A percentile compares a stretch with the other conserved stretches of the same genome.
Conservation (phyloP, 495 filamentous ascomycete species). For the Aspergillus sclerotiicarbonarius region DNA sequence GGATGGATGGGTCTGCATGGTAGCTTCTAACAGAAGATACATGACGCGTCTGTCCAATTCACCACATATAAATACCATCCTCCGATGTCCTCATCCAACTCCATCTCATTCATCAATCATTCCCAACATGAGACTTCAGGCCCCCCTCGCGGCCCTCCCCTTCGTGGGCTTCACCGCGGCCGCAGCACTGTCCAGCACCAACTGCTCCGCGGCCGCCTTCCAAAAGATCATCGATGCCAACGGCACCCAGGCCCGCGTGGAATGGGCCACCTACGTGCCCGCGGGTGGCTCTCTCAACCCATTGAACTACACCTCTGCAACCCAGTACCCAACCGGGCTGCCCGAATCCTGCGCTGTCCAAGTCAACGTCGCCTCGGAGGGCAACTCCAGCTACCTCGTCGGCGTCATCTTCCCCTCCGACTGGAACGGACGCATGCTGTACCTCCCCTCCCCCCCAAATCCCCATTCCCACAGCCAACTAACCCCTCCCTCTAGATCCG, state of each 20-base stretch:
- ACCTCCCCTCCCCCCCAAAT: constrained; percentile 26
- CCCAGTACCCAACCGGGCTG: constrained; percentile 42
- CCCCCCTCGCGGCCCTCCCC: not conserved
- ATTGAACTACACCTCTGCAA: constrained; percentile 36
- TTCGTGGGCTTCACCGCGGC: not conserved
- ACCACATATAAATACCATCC: not conserved
- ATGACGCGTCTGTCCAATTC: not conserved
- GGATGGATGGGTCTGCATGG: too few relatives aligned
- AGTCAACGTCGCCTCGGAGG: constrained; percentile 43
- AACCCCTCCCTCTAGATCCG: constrained; percentile 36
- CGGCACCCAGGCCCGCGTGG: not conserved
- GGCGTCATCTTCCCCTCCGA: constrained; percentile 49
- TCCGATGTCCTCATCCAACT: not conserved
- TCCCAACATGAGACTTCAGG: not conserved
- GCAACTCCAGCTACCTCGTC: constrained; percentile 42
- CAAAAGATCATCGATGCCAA: constrained; percentile 3
- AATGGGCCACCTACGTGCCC: constrained; percentile 2
- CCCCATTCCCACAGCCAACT: not conserved
- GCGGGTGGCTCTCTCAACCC: constrained; percentile 2
- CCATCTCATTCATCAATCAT: not conserved
- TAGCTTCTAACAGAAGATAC: too few relatives aligned
- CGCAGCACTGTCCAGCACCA: not conserved
- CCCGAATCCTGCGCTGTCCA: constrained; percentile 50
- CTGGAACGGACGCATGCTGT: constrained; percentile 48
- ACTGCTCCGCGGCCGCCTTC: constrained; percentile 1